phyloP scores from a whole-genome alignment of 768 basidiomycete genomes.

The Rhodocollybia butyracea region DNA sequence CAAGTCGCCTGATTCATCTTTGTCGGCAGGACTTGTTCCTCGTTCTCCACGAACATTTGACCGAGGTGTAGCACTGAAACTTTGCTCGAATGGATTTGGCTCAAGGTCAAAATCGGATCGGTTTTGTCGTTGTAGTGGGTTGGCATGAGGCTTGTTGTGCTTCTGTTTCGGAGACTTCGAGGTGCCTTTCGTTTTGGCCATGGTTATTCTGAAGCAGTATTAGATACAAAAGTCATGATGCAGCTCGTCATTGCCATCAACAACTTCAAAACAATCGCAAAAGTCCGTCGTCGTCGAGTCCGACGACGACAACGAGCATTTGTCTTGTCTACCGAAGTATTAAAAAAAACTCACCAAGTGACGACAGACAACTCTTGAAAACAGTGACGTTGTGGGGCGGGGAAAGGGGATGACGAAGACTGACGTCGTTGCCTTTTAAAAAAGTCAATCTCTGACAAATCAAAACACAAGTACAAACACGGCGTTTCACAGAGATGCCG shows the following conservation, averaged over 20 bases:
- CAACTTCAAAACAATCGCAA: no score
- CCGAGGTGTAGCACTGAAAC: constrained; percentile 55
- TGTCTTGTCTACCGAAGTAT: no score
- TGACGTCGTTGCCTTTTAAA: constrained; percentile 4
- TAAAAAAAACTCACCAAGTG: background rate
- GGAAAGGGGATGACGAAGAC: background rate
- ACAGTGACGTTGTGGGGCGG: background rate
- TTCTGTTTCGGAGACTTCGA: background rate
- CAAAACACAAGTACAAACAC: no score
- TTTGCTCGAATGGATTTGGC: constrained; percentile 94
- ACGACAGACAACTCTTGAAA: background rate
- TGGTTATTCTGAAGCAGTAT: no score
- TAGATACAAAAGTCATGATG: no score
- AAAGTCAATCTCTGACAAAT: no score
- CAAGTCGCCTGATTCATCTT: constrained; percentile 15
- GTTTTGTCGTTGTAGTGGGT: constrained; percentile 37
- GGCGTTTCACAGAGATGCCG: no score
- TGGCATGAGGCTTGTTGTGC: constrained; percentile 9
- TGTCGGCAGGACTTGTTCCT: constrained; percentile 19
- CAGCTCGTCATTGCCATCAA: no score
- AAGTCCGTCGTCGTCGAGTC: no score
- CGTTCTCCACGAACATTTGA: constrained; percentile 47
- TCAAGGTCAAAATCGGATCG: constrained; percentile 74
- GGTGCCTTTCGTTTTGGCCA: background rate
- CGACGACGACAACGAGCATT: background rate